These are phyloP conservation scores for Biscogniauxia sp. DNA, from an alignment of 2,329 filamentous ascomycete species.

Conservation along the genomic window DNA sequence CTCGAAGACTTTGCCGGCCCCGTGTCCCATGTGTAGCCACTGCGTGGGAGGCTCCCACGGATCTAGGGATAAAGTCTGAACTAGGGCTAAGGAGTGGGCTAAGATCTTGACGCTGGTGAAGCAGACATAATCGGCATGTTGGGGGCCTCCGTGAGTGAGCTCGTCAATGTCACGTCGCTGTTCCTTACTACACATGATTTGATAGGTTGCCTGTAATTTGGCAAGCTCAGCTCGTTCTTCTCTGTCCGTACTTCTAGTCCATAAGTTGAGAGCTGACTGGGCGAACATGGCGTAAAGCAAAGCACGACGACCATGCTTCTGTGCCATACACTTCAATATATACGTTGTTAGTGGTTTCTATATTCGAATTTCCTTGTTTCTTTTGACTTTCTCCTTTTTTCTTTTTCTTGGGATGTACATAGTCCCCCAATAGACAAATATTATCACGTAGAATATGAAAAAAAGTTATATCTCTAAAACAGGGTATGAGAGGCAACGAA, in stretches of 20 bases:
- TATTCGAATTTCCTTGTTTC: neutral
- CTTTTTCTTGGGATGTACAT: no score
- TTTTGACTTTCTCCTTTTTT: no score
- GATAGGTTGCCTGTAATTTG: constrained; percentile 36
- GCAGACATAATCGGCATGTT: constrained; percentile 35
- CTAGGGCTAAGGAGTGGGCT: constrained; percentile 36
- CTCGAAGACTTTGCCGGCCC: constrained; percentile 33
- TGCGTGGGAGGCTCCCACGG: constrained; percentile 40
- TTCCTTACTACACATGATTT: constrained; percentile 35
- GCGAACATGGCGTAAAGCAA: constrained; percentile 37
- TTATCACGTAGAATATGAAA: neutral
- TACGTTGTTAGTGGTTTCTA: neutral
- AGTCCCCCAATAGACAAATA: no score
- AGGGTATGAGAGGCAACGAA: neutral
- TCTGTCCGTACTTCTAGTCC: constrained; percentile 26
- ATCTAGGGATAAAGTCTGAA: constrained; percentile 35
- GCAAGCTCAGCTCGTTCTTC: constrained; percentile 30
- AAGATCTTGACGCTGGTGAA: constrained; percentile 36
- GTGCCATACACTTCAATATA: constrained; percentile 20
- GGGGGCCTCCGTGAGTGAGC: constrained; percentile 20
- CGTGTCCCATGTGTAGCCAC: constrained; percentile 36
- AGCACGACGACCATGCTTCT: constrained; percentile 29
- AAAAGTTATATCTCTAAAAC: neutral
- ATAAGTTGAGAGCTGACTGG: constrained; percentile 37
- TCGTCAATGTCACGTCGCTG: constrained; percentile 36